Base-by-base conservation (phyloP, 805 yeast species). In the Ogataea henricii region DNA sequence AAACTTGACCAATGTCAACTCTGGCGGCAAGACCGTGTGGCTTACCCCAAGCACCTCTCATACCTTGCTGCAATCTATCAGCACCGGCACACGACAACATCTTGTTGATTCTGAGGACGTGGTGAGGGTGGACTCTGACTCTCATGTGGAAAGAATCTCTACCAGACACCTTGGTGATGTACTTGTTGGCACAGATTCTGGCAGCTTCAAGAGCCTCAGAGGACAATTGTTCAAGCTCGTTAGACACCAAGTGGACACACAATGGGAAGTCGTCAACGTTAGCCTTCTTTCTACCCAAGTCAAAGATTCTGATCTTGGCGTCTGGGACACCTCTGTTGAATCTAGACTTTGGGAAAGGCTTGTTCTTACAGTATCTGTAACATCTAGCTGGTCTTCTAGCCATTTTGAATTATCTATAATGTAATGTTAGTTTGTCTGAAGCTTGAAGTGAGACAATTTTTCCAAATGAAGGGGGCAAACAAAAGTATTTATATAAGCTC, bases 51-150 rank as follows among this genome's bases (percentile, higher is more conserved):
- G 99, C 99, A 85, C 96, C 96, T 89, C 99, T 92, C 99, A 94
- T 94, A 91, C 99, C 99, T 83, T 94, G 98, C 83, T 94, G 99
- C 81, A 94, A 86, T 88, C 99, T 90, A 92, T 94, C 99, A 76
- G 99, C 99, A 89, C 99, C 99, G 82, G 99, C 99, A 85, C 99
- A 94, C 73, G 99, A 94, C 96, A 94, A 90, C 99, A 94, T 94
- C 89, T 94, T 94, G 94, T 94, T 94, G 84, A 94, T 94, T 82
- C 99, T 87, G 77, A 94, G 85, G 66, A 94, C 99, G 85, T 94
- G 99, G 98, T 88, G 94, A 68, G 99, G 99, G 81, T 94, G 99
- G 72, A 91, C 98, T 83, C 99, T 91, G 78, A 94, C 89, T 83
- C 99, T 90, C 83, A 94, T 83, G 83, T 94, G 99, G 99, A 94